Evolutionary conservation across 192 early-diverging fungal genomes (phyloP), one percentile per base, ranked within the genome.

Genomic region (Rhizophagus sp.): DNA sequence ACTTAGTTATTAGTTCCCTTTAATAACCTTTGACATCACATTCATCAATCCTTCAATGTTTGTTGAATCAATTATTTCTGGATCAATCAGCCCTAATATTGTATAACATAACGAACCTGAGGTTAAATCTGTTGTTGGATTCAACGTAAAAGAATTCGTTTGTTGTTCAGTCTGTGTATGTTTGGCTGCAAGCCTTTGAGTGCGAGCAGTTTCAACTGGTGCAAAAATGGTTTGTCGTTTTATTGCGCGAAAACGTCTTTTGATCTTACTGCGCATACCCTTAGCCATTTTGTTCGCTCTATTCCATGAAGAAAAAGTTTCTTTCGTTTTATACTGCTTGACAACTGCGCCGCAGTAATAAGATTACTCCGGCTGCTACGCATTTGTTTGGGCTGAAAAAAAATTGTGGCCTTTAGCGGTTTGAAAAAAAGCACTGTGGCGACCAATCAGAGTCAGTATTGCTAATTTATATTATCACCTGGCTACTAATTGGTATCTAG

Each of bases 211-310:
- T 71, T 90, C 90, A 44, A 89, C 87, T 68, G 89, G 86, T 50
- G 82, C 82, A 62, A 89, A 91, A 34, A 91, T 66, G 9, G 73
- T 80, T 61, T 88, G 82, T 73, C 90, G 88, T 84, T 89, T 90
- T 77, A 91, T 88, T 34, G 89, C 89, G 75, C 87, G 87, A 78
- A 83, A 88, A 33, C 82, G 85, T 75, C 87, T 84, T 71, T 86
- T 86, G 34, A 84, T 83, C 71, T 88, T 88, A 15, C 83, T 86
- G 65, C 87, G 85, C 41, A 88, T 67, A 80, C 84, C 73, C 65
- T 87, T 87, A 10, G 86, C 86, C 86, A 87, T 87, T 82, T 68
- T 82, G 15, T 6, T 27, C 13, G 44, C 44, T 47, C 11, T 47
- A 47, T 11, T 47, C 11, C 11, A 5, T 41, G 39, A 41, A 41